Evolutionary conservation across 2,329 filamentous ascomycete species (phyloP).

Genomic region (Colletotrichum cordylinicola): DNA sequence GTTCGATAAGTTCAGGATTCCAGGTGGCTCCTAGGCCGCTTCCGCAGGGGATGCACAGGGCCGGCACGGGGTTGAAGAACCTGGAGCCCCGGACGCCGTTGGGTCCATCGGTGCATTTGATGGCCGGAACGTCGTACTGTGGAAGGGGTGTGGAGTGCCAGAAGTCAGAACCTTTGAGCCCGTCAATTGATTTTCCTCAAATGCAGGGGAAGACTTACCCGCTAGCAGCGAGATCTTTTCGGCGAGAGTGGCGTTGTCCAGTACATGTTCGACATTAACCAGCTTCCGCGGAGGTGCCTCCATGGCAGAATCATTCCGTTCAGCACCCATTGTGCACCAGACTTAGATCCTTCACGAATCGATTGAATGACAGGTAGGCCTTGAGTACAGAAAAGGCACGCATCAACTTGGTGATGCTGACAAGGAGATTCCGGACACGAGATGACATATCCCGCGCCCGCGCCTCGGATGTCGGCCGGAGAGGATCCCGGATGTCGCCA

Average conservation of each 20-base stretch:
- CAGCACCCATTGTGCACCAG: not conserved
- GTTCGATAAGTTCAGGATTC: constrained; percentile 56
- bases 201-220: constrained; percentile 35
- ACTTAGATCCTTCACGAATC: not conserved
- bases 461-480: constrained; percentile 2
- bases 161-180: constrained; percentile 62
- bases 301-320: not conserved
- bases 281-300: not conserved
- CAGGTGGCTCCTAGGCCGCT: constrained; percentile 64
- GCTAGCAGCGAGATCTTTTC: constrained; percentile 61
- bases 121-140: constrained; percentile 64
- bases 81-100: constrained; percentile 72
- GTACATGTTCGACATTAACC: constrained; percentile 56
- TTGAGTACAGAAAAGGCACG: not conserved
- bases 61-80: constrained; percentile 68
- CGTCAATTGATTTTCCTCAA: rapidly evolving
- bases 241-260: constrained; percentile 55
- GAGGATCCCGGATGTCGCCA: constrained; percentile 1
- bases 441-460: not conserved
- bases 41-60: constrained; percentile 65
- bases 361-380: not conserved
- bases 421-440: not conserved
- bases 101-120: constrained; percentile 72
- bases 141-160: constrained; percentile 71
- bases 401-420: not conserved